Conservation (phyloP, 2,329 filamentous ascomycete species). For the Fusarium sp. region DNA sequence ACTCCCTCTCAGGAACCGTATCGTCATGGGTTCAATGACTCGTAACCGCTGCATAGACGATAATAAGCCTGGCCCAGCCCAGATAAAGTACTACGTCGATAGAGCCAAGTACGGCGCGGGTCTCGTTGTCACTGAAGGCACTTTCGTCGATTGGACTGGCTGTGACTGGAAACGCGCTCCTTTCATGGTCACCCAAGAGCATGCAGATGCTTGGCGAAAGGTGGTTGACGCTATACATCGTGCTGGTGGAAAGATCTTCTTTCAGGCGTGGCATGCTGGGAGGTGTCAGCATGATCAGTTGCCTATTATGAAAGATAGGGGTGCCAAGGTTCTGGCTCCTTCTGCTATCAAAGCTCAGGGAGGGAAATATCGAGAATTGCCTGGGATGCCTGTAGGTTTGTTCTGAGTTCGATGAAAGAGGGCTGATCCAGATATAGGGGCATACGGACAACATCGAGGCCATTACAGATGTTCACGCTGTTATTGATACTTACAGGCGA, state of each 20-base stretch:
- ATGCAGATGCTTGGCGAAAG: neutral
- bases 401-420: fast-evolving
- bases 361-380: conserved; percentile 3
- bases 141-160: conserved; percentile 2
- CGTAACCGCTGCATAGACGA: conserved; percentile 12
- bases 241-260: neutral
- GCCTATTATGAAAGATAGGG: neutral
- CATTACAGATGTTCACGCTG: neutral
- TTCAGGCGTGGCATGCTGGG: conserved; percentile 17
- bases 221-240: neutral
- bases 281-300: conserved; percentile 10
- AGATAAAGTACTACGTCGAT: conserved; percentile 2
- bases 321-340: neutral
- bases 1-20: conserved; percentile 1
- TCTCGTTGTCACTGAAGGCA: neutral
- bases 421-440: neutral
- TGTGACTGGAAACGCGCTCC: conserved; percentile 5
- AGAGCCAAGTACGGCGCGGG: neutral
- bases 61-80: neutral
- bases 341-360: neutral
- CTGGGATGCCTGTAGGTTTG: neutral
- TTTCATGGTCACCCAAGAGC: neutral
- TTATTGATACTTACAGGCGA: neutral
- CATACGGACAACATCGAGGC: neutral
- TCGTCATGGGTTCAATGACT: conserved; percentile 25